phyloP scores from a whole-genome alignment of 2,329 filamentous ascomycete genomes.

The Didymella pomorum region DNA sequence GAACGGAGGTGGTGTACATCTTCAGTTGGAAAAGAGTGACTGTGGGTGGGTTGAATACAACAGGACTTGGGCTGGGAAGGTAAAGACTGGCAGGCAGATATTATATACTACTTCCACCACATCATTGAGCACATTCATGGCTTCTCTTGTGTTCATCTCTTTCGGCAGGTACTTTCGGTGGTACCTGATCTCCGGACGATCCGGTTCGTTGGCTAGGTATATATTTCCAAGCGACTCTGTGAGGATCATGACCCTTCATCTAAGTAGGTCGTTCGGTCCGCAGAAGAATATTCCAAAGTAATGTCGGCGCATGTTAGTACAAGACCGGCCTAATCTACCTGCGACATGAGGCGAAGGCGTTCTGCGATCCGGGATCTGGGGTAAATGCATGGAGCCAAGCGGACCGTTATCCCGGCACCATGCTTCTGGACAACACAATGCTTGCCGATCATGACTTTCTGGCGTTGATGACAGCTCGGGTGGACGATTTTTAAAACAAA shows the following conservation, averaged over 20 bases:
- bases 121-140: neutral
- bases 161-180: constrained; percentile 2
- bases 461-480: neutral
- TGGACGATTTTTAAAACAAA: no score
- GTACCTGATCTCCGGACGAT: constrained; percentile 2
- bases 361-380: constrained; percentile 8
- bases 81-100: neutral
- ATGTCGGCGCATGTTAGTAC: constrained; percentile 4
- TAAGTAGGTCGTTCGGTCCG: constrained; percentile 4
- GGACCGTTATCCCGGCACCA: constrained; percentile 15
- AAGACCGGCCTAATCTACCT: constrained; percentile 16
- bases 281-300: constrained; percentile 11
- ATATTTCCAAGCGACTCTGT: neutral
- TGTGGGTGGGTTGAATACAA: constrained; percentile 1
- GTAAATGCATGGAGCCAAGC: constrained; percentile 12
- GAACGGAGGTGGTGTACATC: constrained; percentile 38
- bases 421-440: neutral
- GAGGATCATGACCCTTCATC: constrained; percentile 15
- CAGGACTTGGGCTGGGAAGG: neutral
- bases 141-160: neutral
- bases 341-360: constrained; percentile 9
- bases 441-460: neutral
- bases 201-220: constrained; percentile 14
- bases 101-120: neutral
- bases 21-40: constrained; percentile 19